phyloP scores from a whole-genome alignment of 179 eudicot genomes.

The Beta macrorhiza region DNA sequence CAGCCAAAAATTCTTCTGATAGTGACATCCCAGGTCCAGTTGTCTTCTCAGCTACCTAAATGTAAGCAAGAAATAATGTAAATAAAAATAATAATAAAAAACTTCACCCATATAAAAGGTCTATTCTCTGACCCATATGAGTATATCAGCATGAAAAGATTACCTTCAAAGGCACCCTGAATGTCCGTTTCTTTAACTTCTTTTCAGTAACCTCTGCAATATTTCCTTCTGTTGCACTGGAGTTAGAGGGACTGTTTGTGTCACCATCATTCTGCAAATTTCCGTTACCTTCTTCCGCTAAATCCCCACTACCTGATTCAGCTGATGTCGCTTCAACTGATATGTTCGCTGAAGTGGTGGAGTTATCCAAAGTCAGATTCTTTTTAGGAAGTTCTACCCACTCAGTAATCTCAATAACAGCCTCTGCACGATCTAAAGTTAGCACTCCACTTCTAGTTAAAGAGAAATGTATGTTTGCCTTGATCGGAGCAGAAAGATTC shows the following conservation, averaged over 20 bases:
- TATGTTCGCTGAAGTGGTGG: constrained; percentile 54
- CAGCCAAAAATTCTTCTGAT: constrained; percentile 59
- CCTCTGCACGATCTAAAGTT: constrained; percentile 88
- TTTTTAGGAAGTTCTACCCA: constrained; percentile 95
- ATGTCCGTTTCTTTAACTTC: constrained; percentile 87
- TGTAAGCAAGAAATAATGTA: constrained; percentile 17
- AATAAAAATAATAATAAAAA: not conserved
- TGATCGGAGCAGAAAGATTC: constrained; percentile 87
- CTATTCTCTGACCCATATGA: not conserved
- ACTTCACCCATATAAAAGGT: not conserved
- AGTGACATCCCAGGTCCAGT: constrained; percentile 64
- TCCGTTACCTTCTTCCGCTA: constrained; percentile 50
- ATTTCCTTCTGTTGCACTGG: constrained; percentile 45
- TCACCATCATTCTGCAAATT: constrained; percentile 43
- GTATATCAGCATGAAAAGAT: not conserved
- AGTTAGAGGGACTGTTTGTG: constrained; percentile 32
- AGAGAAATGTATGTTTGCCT: constrained; percentile 91
- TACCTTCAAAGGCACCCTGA: constrained; percentile 90
- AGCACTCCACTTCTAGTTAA: constrained; percentile 83
- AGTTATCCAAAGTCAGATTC: constrained; percentile 66
- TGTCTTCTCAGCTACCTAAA: constrained; percentile 76
- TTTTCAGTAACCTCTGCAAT: constrained; percentile 56
- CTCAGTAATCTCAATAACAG: constrained; percentile 85
- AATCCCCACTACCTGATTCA: constrained; percentile 45
- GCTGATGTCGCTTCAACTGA: constrained; percentile 37